These are phyloP conservation scores for Phytophthora vignae DNA, from an alignment of 352 stramenopile genomes.

Conservation along the genomic window DNA sequence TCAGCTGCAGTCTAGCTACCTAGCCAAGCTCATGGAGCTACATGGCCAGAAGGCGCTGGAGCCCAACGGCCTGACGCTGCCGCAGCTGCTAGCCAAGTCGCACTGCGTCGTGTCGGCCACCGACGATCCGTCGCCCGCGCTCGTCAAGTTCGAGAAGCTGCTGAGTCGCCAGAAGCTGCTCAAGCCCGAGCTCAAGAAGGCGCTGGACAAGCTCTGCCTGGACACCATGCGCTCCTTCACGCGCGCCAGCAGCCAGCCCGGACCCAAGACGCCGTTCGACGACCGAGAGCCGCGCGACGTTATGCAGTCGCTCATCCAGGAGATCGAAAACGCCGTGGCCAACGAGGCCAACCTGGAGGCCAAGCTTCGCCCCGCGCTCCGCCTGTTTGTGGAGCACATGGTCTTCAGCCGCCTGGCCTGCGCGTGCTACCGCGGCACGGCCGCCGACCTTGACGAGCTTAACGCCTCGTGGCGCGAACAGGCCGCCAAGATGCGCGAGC, in stretches of 20 bases:
- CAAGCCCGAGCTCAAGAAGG: conserved; percentile 66
- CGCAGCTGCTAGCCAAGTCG: conserved; percentile 55
- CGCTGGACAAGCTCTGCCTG: conserved; percentile 67
- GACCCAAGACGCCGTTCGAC: conserved; percentile 50
- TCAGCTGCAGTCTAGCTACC: conserved; percentile 61
- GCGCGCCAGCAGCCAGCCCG: conserved; percentile 28
- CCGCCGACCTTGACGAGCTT: conserved; percentile 71
- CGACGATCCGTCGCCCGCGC: conserved; percentile 52
- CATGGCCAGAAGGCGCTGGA: conserved; percentile 57
- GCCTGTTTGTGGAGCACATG: conserved; percentile 78
- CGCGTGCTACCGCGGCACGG: conserved; percentile 64
- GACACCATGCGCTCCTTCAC: conserved; percentile 72
- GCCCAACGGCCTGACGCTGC: conserved; percentile 32
- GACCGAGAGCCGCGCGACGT: conserved; percentile 64
- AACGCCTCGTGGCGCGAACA: conserved; percentile 75
- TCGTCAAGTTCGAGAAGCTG: conserved; percentile 80
- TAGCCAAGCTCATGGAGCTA: conserved; percentile 58
- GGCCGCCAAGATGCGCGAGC: conserved; percentile 44
- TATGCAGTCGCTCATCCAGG: conserved; percentile 74
- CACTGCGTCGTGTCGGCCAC: conserved; percentile 8
- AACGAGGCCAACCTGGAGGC: conserved; percentile 46
- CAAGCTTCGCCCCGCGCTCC: conserved; percentile 35
- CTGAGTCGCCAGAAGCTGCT: conserved; percentile 65
- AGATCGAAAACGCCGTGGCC: conserved; percentile 66
- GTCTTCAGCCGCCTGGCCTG: conserved; percentile 73